Evolutionary conservation across 495 filamentous ascomycete species (phyloP).

Genomic region (Aspergillus leporis): DNA sequence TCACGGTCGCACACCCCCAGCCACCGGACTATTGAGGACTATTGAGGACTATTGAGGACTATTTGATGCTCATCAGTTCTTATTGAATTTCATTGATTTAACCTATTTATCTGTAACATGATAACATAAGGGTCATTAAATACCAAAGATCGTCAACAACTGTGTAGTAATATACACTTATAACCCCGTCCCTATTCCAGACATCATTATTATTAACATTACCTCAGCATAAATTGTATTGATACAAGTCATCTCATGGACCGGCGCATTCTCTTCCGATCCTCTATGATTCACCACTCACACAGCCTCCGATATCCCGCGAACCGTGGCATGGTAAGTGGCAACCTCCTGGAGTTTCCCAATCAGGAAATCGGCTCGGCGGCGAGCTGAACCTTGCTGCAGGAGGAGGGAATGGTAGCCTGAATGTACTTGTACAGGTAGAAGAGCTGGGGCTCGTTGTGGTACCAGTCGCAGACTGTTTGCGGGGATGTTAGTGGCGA

Average conservation of each 20-base stretch:
- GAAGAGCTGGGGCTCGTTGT: slow-evolving; percentile 56
- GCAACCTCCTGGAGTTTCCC: slow-evolving; percentile 4
- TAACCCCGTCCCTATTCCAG: neutral
- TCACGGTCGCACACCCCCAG: slow-evolving; percentile 8
- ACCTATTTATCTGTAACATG: neutral
- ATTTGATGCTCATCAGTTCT: neutral
- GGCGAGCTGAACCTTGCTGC: slow-evolving; percentile 43
- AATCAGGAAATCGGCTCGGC: slow-evolving; percentile 23
- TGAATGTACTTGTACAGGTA: slow-evolving; percentile 36
- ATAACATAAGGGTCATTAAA: neutral
- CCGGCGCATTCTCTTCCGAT: neutral
- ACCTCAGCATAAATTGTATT: neutral
- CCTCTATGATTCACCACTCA: slow-evolving; percentile 21
- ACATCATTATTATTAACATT: neutral
- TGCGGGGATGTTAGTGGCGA: slow-evolving; percentile 8
- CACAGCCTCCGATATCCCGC: slow-evolving; percentile 4
- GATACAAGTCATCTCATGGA: slow-evolving; percentile 11
- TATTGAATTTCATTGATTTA: neutral
- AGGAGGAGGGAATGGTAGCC: slow-evolving; percentile 40
- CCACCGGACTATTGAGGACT: slow-evolving; percentile 10
- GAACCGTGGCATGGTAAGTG: slow-evolving; percentile 22
- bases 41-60: slow-evolving; percentile 24
- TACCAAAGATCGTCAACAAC: neutral
- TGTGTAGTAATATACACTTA: neutral
- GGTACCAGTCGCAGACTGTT: slow-evolving; percentile 56